These are phyloP conservation scores for Ogataea nitratoaversa DNA, from an alignment of 805 yeast genomes.

Conservation along the genomic window DNA sequence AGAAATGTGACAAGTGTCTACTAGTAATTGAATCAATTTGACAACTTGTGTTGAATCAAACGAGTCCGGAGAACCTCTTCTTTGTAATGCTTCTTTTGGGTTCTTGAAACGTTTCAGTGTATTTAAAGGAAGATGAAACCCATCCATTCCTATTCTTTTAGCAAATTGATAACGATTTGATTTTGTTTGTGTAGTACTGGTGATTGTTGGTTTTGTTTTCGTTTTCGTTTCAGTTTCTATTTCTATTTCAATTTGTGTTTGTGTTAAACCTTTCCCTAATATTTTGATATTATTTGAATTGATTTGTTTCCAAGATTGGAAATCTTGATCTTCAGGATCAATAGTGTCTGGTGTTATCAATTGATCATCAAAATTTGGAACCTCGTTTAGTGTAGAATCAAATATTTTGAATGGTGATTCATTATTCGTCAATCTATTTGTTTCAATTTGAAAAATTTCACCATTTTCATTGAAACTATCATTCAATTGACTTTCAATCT, in stretches of 20 bases:
- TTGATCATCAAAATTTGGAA: not conserved
- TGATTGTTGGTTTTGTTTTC: not conserved
- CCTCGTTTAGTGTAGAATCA: no score
- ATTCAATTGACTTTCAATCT: slow-evolving; percentile 41
- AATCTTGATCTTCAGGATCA: slow-evolving; percentile 7
- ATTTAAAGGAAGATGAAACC: slow-evolving; percentile 60
- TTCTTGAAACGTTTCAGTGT: slow-evolving; percentile 48
- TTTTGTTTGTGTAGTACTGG: not conserved
- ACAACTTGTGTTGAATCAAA: slow-evolving; percentile 60
- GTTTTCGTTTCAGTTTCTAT: no score
- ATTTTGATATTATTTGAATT: not conserved
- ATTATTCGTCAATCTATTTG: no score
- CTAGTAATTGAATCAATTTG: slow-evolving; percentile 29
- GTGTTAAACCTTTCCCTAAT: slow-evolving; percentile 7
- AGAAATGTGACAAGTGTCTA: slow-evolving; percentile 22
- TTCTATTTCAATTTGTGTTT: slow-evolving; percentile 8
- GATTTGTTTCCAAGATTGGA: slow-evolving; percentile 1
- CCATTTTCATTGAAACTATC: no score
- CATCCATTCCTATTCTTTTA: slow-evolving; percentile 66
- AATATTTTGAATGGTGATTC: no score
- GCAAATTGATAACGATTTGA: slow-evolving; percentile 40
- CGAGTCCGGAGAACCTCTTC: slow-evolving; percentile 85
- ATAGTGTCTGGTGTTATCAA: not conserved
- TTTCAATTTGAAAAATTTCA: no score
- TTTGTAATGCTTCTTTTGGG: slow-evolving; percentile 49